A percentile compares a stretch with the other conserved stretches of the same genome.
phyloP scores from a whole-genome alignment of 805 yeast species.

The Nakazawaea laoshanensis region DNA sequence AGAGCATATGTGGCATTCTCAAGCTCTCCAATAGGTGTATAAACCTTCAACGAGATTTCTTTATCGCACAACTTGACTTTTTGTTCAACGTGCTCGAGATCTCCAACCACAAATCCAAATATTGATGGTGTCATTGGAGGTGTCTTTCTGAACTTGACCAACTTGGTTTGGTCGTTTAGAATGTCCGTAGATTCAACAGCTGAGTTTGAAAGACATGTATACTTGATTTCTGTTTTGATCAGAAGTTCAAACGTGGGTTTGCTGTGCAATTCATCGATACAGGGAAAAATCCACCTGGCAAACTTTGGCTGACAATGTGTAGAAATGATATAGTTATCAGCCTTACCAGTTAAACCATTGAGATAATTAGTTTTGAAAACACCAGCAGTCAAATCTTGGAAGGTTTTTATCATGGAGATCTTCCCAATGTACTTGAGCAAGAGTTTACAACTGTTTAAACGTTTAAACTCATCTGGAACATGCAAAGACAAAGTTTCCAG shows the following conservation, averaged over 20 bases:
- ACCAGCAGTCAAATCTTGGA: slow-evolving; percentile 51
- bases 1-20: slow-evolving; percentile 41
- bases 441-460: slow-evolving; percentile 14
- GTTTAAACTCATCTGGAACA: slow-evolving; percentile 14
- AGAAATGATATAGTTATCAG: slow-evolving; percentile 47
- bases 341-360: slow-evolving; percentile 36
- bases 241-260: slow-evolving; percentile 45
- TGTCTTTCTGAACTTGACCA: slow-evolving; percentile 39
- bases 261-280: slow-evolving; percentile 54
- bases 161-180: slow-evolving; percentile 18
- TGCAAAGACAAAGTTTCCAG: slow-evolving; percentile 25
- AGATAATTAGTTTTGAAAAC: slow-evolving; percentile 60
- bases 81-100: slow-evolving; percentile 44
- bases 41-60: slow-evolving; percentile 41
- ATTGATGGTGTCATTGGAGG: slow-evolving; percentile 55
- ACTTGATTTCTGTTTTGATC: slow-evolving; percentile 34
- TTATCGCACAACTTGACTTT: slow-evolving; percentile 18
- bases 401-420: slow-evolving; percentile 40
- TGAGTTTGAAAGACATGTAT: slow-evolving; percentile 45
- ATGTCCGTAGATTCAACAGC: slow-evolving; percentile 21
- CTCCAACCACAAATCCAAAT: slow-evolving; percentile 65
- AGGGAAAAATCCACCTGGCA: slow-evolving; percentile 58
- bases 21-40: slow-evolving; percentile 46
- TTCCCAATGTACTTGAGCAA: slow-evolving; percentile 40
- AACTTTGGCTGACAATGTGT: slow-evolving; percentile 69